These are phyloP conservation scores for Acacia confusa DNA, from an alignment of 306 rosid species.

Conservation along the genomic window DNA sequence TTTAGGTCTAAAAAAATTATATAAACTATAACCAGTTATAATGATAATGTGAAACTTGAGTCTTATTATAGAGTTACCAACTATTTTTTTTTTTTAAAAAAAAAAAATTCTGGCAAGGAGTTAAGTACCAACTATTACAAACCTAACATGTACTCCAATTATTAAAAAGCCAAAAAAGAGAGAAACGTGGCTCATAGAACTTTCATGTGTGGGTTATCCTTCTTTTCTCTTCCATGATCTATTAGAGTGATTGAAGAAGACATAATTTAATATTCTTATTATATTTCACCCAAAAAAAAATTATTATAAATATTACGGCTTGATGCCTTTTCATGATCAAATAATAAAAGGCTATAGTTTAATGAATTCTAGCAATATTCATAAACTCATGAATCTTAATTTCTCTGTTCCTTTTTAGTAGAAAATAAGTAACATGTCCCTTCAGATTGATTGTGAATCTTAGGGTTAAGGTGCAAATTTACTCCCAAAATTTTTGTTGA, in stretches of 20 bases:
- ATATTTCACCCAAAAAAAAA: neutral
- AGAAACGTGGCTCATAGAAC: neutral
- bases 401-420: too few relatives aligned
- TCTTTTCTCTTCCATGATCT: neutral
- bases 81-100: neutral
- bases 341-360: too few relatives aligned
- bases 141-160: neutral
- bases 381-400: neutral
- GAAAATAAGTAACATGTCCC: neutral
- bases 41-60: neutral
- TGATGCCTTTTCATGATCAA: neutral
- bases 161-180: neutral
- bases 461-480: too few relatives aligned
- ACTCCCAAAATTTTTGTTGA: fast-evolving
- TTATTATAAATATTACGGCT: neutral
- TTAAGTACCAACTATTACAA: neutral
- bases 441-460: too few relatives aligned
- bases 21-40: too few relatives aligned
- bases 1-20: too few relatives aligned
- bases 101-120: neutral
- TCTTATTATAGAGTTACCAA: neutral
- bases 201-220: neutral
- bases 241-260: neutral
- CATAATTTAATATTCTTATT: neutral
- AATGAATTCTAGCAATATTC: neutral